A percentile compares a stretch with the other conserved stretches of the same genome.
Conservation (phyloP, 306 rosid species). For the Cajanus cajan region DNA sequence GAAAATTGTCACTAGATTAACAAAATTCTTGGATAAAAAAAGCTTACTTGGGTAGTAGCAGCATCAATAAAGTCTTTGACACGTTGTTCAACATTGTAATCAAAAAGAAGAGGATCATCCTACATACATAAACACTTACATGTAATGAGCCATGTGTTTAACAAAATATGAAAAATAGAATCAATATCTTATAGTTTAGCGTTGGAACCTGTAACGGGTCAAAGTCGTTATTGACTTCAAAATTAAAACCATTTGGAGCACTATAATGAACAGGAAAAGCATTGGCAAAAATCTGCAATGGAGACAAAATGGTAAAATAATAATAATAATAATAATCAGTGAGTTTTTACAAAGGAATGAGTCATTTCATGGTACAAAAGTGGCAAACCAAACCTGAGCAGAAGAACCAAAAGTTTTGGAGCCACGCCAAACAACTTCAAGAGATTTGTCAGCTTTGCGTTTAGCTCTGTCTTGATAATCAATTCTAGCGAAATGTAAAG, state of each 20-base stretch:
- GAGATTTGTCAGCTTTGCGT: conserved; percentile 69
- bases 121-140: conserved; percentile 40
- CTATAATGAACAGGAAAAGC: conserved; percentile 74
- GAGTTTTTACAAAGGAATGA: background rate
- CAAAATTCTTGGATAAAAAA: conserved; percentile 9
- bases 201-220: conserved; percentile 64
- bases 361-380: background rate
- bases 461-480: conserved; percentile 83
- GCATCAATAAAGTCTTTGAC: conserved; percentile 65
- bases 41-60: conserved; percentile 55
- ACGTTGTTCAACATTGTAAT: conserved; percentile 61
- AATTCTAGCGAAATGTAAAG: conserved; percentile 90
- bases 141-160: conserved; percentile 7
- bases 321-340: background rate
- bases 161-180: conserved; percentile 15
- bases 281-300: conserved; percentile 74
- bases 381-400: conserved; percentile 53
- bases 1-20: background rate
- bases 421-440: conserved; percentile 94
- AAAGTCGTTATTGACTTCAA: conserved; percentile 50
- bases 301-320: conserved; percentile 1
- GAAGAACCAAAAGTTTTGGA: conserved; percentile 84
- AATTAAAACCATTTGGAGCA: conserved; percentile 67
- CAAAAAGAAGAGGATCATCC: conserved; percentile 75
- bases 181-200: background rate